Evolutionary conservation across 2,329 filamentous ascomycete genomes (phyloP), one percentile per base, ranked within the genome.

Genomic region (Ascochyta lentis): DNA sequence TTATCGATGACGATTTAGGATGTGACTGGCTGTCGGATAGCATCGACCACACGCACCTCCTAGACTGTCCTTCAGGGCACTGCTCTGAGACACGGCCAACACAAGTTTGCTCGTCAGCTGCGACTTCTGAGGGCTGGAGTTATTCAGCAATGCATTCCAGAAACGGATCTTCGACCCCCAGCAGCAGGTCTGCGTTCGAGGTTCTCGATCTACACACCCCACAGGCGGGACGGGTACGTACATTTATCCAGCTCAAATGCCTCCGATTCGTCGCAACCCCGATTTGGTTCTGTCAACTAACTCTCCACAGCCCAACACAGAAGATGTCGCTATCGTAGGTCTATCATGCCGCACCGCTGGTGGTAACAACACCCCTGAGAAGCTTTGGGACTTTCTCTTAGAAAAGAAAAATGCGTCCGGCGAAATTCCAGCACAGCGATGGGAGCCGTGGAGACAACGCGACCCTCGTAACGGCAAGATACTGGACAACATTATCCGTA

Each of bases 331-430:
- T 7, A 67, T 77, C 16, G 64, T 76, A 15, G 74, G 74, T 5
- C 65, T 74, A 54, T 65, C 65, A 6, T 77, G 74, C 49, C 68
- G 73, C 24, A 57, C 66, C 1, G 65, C 74, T 3, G 72, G 74
- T 4, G 68, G 60, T 2, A 70, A 65, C 35, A 53, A 71, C 33
- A 61, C 53, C 15, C 72, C 71, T 0, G 70, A 73, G 16, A 56
- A 71, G 31, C 68, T 77, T 7, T 77, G 74, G 74, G 24, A 73
- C 19, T 68, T 67, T 27, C 47, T 76, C 1, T 34, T 72, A 16
- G 48, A 68, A 10, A 67, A 72, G 51, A 63, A 64, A n/a, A 61
- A 64, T 48, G 67, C 65, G 6, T 67, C 66, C 2, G 60, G 70
- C 10, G 68, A 75, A 31, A 59, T 74, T 6, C 72, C 71, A n/a